phyloP scores from a whole-genome alignment of 2,329 filamentous ascomycete genomes.

The Epichloe festucae region DNA sequence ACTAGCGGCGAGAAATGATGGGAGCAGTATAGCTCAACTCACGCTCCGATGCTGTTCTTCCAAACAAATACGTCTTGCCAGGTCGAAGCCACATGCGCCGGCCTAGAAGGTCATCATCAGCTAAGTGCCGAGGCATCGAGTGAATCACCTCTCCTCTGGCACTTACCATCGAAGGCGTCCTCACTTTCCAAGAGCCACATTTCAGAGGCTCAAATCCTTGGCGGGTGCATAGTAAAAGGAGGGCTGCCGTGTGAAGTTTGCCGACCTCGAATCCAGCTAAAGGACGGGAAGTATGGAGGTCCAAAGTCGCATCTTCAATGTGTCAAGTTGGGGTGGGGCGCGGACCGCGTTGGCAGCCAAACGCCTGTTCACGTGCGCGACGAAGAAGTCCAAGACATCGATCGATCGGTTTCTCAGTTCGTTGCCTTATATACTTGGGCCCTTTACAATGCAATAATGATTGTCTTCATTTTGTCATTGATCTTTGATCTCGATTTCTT shows the following conservation, averaged over 20 bases:
- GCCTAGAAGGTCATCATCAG: conserved; percentile 15
- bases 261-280: not conserved
- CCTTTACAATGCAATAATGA: too few relatives aligned
- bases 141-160: not conserved
- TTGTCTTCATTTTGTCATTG: too few relatives aligned
- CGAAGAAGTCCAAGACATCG: not conserved
- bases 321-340: conserved; percentile 6
- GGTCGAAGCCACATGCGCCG: conserved; percentile 69
- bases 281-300: not conserved
- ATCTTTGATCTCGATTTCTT: too few relatives aligned
- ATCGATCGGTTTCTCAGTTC: too few relatives aligned
- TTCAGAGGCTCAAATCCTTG: not conserved
- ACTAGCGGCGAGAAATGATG: not conserved
- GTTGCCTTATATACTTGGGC: too few relatives aligned
- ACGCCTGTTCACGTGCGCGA: conserved; percentile 15
- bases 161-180: conserved; percentile 35
- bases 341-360: conserved; percentile 2
- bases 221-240: not conserved
- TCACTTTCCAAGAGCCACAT: conserved; percentile 57
- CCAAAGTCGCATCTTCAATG: not conserved
- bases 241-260: not conserved
- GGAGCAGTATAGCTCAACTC: conserved; percentile 15
- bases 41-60: conserved; percentile 59
- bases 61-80: conserved; percentile 75
- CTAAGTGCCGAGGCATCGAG: not conserved